Conservation (phyloP, 768 basidiomycete genomes). For the Cubamyces lactineus region DNA sequence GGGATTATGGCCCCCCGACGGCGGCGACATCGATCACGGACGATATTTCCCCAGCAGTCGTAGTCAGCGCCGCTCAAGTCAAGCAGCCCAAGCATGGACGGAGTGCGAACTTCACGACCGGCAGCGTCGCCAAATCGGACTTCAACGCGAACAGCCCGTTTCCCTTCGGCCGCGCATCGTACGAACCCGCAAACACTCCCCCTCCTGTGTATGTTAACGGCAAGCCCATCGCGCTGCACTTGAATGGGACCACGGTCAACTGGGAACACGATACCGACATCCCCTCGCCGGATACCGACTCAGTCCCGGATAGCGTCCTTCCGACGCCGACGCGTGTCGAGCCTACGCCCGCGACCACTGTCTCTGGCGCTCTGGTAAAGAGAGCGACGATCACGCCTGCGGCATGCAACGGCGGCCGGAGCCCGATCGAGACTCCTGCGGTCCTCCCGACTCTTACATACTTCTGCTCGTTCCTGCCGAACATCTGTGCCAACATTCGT, state of each 20-base stretch:
- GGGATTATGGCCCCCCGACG: background rate
- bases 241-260: background rate
- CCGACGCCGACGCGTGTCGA: too few species aligned
- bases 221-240: background rate
- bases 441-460: conserved; percentile 13
- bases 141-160: background rate
- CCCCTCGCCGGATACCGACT: too few species aligned
- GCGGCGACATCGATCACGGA: too few species aligned
- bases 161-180: background rate
- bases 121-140: too few species aligned
- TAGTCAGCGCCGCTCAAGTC: too few species aligned
- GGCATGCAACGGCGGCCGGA: background rate
- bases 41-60: too few species aligned
- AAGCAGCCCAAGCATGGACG: too few species aligned
- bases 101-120: too few species aligned
- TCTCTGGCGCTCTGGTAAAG: too few species aligned
- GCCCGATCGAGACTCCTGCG: background rate
- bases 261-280: background rate
- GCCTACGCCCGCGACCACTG: too few species aligned
- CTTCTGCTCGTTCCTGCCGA: conserved; percentile 9
- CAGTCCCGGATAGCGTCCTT: too few species aligned
- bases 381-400: background rate
- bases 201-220: conserved; percentile 10
- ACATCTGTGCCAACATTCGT: conserved; percentile 13
- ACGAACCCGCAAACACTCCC: conserved; percentile 7